phyloP scores from a whole-genome alignment of 345 rosid species.

The Nephelium lappaceum region DNA sequence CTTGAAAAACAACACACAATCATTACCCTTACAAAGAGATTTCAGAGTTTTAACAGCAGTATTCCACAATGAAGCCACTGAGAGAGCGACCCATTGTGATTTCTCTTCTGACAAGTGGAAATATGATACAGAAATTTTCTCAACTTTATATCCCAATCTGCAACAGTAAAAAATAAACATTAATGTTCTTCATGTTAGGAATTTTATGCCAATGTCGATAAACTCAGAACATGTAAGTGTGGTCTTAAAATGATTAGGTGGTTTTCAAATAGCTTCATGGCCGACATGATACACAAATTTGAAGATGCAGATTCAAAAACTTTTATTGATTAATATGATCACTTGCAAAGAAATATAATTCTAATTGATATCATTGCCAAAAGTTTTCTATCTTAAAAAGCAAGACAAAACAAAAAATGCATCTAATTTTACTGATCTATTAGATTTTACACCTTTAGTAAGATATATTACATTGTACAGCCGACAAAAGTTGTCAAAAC shows the following conservation, averaged over 20 bases:
- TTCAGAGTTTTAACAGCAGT: conserved; percentile 46
- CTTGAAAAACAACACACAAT: conserved; percentile 79
- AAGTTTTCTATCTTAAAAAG: neutral
- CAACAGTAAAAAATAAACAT: conserved; percentile 29
- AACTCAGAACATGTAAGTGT: neutral
- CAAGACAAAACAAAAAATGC: neutral
- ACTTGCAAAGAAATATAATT: neutral
- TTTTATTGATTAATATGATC: neutral
- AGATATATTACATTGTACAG: too few relatives aligned
- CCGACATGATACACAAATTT: neutral
- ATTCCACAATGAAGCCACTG: conserved; percentile 77
- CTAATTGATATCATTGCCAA: neutral
- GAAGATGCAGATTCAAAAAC: neutral
- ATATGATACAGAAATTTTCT: conserved; percentile 69
- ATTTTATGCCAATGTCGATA: neutral
- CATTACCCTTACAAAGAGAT: conserved; percentile 77
- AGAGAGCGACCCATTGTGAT: conserved; percentile 46
- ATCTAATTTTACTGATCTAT: neutral
- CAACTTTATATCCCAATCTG: conserved; percentile 79
- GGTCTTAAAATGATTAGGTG: neutral
- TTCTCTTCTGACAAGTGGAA: conserved; percentile 67
- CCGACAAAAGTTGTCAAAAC: too few relatives aligned
- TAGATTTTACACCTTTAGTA: too few relatives aligned
- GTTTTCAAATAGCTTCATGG: conserved; percentile 3
- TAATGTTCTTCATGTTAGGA: conserved; percentile 7